These are phyloP conservation scores for Colletotrichum sp. DNA, from an alignment of 2,329 filamentous ascomycete species.

Conservation along the genomic window DNA sequence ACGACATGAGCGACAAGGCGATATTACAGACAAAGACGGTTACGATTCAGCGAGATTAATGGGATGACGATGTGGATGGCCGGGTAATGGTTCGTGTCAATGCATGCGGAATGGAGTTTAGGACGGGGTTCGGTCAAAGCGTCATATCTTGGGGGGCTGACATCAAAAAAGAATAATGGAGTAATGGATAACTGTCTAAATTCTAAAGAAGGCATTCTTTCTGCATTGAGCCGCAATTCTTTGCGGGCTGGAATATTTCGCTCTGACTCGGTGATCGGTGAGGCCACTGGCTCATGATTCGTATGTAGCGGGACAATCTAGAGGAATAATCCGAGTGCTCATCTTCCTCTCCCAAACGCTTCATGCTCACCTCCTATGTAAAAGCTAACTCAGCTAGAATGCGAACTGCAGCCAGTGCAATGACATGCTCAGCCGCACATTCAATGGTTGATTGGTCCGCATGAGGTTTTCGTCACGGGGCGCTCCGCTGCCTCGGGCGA, in stretches of 20 bases:
- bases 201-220: background rate
- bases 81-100: background rate
- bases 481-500: background rate
- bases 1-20: constrained; percentile 29
- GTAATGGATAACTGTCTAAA: background rate
- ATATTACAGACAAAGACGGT: constrained; percentile 30
- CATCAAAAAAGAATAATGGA: background rate
- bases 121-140: background rate
- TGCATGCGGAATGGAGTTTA: background rate
- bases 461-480: background rate
- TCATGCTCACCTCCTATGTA: rapidly evolving
- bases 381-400: rapidly evolving
- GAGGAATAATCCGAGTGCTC: rapidly evolving
- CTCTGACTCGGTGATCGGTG: background rate
- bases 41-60: constrained; percentile 17
- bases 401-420: background rate
- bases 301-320: background rate
- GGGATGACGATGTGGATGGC: background rate
- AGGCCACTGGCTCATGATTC: background rate
- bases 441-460: background rate
- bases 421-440: background rate
- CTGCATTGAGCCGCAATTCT: background rate
- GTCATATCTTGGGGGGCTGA: background rate
- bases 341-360: background rate
- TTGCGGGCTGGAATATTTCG: background rate